Percentiles rank a stretch among this genome's conserved stretches.
Conservation (phyloP, 108 stramenopile species). For the Pseudonitzschia pungens region DNA sequence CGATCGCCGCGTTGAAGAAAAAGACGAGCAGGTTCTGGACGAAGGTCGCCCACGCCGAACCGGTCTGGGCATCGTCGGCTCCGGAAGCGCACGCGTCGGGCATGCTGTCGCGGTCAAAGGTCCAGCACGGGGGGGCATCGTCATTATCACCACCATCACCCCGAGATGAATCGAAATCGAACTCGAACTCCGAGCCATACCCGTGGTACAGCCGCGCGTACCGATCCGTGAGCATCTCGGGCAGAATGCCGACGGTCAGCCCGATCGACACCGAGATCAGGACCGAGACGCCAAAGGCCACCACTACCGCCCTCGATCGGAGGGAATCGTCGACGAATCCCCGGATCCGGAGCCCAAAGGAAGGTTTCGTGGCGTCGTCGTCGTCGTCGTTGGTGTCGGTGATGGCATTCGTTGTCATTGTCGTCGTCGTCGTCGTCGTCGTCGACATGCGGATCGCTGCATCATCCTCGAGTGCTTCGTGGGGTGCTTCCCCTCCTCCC, state of each 20-base stretch:
- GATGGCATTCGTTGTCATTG: no score
- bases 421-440: no score
- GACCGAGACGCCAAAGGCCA: constrained; percentile 11
- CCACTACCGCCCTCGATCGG: constrained; percentile 10
- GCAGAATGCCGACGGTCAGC: constrained; percentile 59
- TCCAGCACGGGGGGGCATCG: constrained; percentile 29
- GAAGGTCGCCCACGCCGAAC: constrained; percentile 49
- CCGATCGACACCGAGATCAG: constrained; percentile 45
- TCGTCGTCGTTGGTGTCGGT: no score
- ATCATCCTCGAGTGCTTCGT: no score
- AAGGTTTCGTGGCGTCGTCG: background rate
- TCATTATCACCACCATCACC: background rate
- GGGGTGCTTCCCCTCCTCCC: no score
- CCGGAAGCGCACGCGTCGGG: constrained; percentile 66
- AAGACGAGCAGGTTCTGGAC: constrained; percentile 50
- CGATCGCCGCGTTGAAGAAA: constrained; percentile 60
- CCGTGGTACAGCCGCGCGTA: constrained; percentile 72
- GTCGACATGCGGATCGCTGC: no score
- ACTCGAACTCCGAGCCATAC: constrained; percentile 50
- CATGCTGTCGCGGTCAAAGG: constrained; percentile 32
- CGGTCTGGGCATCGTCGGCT: constrained; percentile 68
- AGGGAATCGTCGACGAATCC: constrained; percentile 16
- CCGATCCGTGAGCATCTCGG: constrained; percentile 65
- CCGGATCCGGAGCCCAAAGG: background rate
- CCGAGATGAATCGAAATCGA: no score